Conservation (phyloP, 2,329 filamentous ascomycete genomes). For the Hymenoscyphus fructigenus region DNA sequence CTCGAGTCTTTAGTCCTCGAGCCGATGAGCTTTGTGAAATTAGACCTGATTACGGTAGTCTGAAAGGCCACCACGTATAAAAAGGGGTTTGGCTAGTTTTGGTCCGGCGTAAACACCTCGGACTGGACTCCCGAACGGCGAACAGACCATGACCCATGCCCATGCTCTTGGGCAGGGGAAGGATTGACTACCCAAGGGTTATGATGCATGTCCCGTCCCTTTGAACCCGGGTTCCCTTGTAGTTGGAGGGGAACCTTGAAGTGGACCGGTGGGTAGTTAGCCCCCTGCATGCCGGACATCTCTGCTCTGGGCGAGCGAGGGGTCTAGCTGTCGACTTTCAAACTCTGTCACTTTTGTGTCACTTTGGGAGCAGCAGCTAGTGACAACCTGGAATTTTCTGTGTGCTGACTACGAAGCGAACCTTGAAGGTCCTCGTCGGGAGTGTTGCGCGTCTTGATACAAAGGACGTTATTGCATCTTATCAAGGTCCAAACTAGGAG, state of each 20-base stretch:
- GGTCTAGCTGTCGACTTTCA: slow-evolving; percentile 2
- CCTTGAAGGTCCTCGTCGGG: not conserved
- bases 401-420: no score
- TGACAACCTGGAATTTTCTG: no score
- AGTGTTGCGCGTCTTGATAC: slow-evolving; percentile 1
- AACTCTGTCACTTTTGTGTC: not conserved
- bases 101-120: not conserved
- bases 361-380: not conserved
- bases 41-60: not conserved
- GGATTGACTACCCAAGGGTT: not conserved
- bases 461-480: not conserved
- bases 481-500: not conserved
- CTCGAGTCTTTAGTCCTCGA: not conserved
- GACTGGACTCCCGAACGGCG: not conserved
- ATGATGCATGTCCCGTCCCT: slow-evolving; percentile 1
- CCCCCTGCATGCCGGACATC: not conserved
- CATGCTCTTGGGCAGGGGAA: slow-evolving; percentile 4
- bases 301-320: not conserved
- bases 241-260: not conserved
- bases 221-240: not conserved
- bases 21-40: not conserved
- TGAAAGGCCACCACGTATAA: not conserved
- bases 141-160: slow-evolving; percentile 5
- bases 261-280: not conserved
- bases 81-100: not conserved